A percentile compares a stretch with the other conserved stretches of the same genome.
These are phyloP conservation scores for Boletus patriciae DNA, from an alignment of 768 basidiomycete genomes.

Conservation along the genomic window DNA sequence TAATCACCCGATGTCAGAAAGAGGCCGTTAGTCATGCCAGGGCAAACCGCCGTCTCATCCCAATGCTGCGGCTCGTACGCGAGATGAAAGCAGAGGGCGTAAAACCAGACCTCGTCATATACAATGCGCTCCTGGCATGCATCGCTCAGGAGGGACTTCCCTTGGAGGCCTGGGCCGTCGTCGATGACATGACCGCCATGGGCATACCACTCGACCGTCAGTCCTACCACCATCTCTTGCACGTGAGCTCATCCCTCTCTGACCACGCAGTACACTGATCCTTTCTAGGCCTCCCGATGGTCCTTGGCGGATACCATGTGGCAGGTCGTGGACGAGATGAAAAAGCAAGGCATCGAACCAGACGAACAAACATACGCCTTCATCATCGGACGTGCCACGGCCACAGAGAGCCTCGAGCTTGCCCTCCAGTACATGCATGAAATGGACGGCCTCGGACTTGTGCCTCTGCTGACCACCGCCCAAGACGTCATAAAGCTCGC, in stretches of 20 bases:
- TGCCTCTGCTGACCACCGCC: conserved; percentile 49
- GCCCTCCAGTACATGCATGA: conserved; percentile 60
- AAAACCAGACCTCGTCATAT: conserved; percentile 53
- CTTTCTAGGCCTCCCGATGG: conserved; percentile 46
- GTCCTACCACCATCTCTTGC: conserved; percentile 59
- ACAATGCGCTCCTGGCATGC: conserved; percentile 55
- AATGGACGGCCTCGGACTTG: conserved; percentile 52
- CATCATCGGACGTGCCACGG: conserved; percentile 49
- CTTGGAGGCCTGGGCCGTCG: conserved; percentile 60
- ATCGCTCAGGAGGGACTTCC: conserved; percentile 43
- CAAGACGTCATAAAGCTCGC: conserved; percentile 55
- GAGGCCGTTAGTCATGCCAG: conserved; percentile 35
- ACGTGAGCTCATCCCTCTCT: conserved; percentile 41
- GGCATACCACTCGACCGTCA: conserved; percentile 49
- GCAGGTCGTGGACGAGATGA: conserved; percentile 57
- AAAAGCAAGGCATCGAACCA: conserved; percentile 46
- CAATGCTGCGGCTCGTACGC: conserved; percentile 45
- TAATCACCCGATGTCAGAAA: conserved; percentile 34
- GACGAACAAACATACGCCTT: conserved; percentile 53
- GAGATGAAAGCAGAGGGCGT: conserved; percentile 60
- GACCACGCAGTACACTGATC: conserved; percentile 8
- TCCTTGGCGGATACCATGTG: conserved; percentile 41
- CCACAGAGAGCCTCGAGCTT: conserved; percentile 59
- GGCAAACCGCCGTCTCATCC: conserved; percentile 35
- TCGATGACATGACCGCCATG: conserved; percentile 64